These are phyloP conservation scores for Rhododendron vialii DNA, from an alignment of 148 eudicot genomes.

Conservation along the genomic window DNA sequence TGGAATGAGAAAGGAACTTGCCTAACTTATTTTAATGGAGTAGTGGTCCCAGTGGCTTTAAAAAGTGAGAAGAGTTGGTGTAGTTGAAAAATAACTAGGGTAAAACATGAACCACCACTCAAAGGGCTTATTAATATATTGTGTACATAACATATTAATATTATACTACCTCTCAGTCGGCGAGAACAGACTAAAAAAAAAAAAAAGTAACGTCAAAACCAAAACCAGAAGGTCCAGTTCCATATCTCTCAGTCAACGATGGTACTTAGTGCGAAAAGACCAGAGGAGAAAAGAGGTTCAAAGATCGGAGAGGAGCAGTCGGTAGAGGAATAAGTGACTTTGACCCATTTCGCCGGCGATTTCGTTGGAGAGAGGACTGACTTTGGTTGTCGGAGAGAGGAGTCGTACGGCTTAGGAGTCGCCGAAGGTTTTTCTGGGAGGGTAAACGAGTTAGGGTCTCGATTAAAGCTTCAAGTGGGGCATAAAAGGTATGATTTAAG, in stretches of 20 bases:
- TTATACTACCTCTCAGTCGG: not conserved
- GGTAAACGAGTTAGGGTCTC: not conserved
- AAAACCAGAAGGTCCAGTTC: not conserved
- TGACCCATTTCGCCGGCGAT: not conserved
- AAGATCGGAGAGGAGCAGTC: not conserved
- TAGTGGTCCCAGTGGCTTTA: not conserved
- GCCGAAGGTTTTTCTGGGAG: not conserved
- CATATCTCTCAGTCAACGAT: not conserved
- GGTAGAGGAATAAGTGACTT: not conserved
- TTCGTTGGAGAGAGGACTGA: not conserved
- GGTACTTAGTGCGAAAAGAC: not conserved
- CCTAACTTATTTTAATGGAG: not conserved
- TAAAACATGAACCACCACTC: not conserved
- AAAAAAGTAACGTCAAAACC: not conserved
- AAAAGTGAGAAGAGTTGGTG: not conserved
- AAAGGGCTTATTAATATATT: not conserved
- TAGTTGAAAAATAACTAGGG: not conserved
- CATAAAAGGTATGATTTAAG: not conserved
- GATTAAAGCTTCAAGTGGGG: not conserved
- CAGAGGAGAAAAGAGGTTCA: not conserved
- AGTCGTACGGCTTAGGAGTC: not conserved
- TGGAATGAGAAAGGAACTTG: not conserved
- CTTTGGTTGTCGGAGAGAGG: not conserved
- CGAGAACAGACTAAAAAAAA: not conserved
- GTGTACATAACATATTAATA: not conserved